Conservation (phyloP, 345 rosid species). For the Rubroshorea leprosula region DNA sequence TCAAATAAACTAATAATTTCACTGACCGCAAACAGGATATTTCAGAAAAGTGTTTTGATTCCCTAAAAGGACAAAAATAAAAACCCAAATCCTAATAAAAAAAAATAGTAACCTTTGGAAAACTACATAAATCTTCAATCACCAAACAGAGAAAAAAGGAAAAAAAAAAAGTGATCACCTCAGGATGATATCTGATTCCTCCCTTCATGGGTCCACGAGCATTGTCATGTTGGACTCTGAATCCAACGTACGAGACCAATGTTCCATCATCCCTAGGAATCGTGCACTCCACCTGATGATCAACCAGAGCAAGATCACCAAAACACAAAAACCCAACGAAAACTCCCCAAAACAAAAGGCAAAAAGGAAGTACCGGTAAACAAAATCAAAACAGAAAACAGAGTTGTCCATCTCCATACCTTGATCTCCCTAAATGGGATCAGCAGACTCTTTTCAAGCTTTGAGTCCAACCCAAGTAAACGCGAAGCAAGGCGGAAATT, state of each 20-base stretch:
- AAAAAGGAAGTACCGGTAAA: too few species aligned
- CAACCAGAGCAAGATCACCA: not conserved
- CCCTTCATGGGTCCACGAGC: slow-evolving; percentile 99
- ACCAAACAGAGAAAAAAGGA: slow-evolving; percentile 2
- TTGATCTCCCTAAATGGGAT: slow-evolving; percentile 97
- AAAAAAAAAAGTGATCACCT: slow-evolving; percentile 39
- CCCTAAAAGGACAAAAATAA: too few species aligned
- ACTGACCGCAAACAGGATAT: not conserved
- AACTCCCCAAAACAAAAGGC: not conserved
- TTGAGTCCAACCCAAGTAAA: slow-evolving; percentile 86
- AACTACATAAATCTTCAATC: not conserved
- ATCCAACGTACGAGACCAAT: slow-evolving; percentile 77
- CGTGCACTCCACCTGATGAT: slow-evolving; percentile 88
- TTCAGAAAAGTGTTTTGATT: too few species aligned
- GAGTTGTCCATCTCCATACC: slow-evolving; percentile 24
- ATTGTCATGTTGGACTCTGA: slow-evolving; percentile 96
- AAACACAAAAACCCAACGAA: not conserved
- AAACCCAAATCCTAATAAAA: too few species aligned
- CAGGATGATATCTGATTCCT: slow-evolving; percentile 98
- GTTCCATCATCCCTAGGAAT: slow-evolving; percentile 95
- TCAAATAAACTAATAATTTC: not conserved
- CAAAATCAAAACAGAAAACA: not conserved
- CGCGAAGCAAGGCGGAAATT: slow-evolving; percentile 86
- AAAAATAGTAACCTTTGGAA: too few species aligned
- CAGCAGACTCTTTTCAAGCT: slow-evolving; percentile 78